Percentiles rank a stretch among this genome's conserved stretches.
phyloP scores from a whole-genome alignment of 176 grass and related monocot genomes.

The Oryza brachyantha region DNA sequence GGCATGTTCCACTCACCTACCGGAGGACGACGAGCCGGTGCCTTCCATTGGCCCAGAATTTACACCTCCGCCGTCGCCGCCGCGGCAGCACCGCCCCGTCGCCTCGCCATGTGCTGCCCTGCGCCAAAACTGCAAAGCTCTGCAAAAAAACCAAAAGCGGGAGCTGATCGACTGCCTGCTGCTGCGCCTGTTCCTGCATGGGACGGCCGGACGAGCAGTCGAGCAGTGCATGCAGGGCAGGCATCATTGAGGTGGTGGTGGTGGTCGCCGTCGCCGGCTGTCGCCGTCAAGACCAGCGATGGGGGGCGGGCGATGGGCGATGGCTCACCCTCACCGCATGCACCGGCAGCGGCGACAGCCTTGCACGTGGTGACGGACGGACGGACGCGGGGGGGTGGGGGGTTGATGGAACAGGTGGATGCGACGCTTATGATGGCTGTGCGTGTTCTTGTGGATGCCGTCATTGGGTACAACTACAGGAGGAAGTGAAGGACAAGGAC shows the following conservation, averaged over 20 bases:
- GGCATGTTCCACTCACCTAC: constrained; percentile 15
- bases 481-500: background rate
- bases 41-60: background rate
- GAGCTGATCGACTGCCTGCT: background rate
- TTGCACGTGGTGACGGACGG: constrained; percentile 36
- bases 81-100: background rate
- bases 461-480: background rate
- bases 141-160: background rate
- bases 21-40: background rate
- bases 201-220: background rate
- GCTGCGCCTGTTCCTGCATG: background rate
- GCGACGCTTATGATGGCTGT: background rate
- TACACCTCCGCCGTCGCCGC: background rate
- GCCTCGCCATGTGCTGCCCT: constrained; percentile 24
- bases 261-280: background rate
- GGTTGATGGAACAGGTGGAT: constrained; percentile 28
- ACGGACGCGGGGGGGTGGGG: too few species aligned
- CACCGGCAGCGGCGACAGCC: constrained; percentile 5
- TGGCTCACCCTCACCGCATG: background rate
- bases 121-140: background rate
- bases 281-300: background rate
- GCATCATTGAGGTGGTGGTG: background rate
- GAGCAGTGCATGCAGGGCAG: background rate
- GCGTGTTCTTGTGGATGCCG: background rate
- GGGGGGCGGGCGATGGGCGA: background rate